A percentile compares a stretch with the other conserved stretches of the same genome.
phyloP scores from a whole-genome alignment of 2,329 filamentous ascomycete species.

The Arthrinium phaeospermum region DNA sequence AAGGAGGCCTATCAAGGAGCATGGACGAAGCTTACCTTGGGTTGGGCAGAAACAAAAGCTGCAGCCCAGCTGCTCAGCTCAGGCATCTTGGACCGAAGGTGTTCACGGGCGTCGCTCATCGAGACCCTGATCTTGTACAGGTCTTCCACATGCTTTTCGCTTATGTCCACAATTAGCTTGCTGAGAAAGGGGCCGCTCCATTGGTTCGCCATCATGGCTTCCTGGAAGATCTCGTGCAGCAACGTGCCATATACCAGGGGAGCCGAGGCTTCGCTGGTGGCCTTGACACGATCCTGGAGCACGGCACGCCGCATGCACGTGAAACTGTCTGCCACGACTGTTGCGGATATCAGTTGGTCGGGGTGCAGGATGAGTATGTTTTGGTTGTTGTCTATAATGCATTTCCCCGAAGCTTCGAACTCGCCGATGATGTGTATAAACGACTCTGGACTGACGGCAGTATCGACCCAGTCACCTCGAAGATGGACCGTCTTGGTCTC shows the following conservation, averaged over 20 bases:
- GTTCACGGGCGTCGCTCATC: constrained; percentile 73
- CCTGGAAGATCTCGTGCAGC: constrained; percentile 94
- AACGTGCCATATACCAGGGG: constrained; percentile 92
- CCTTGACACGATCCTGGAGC: constrained; percentile 92
- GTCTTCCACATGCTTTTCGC: constrained; percentile 84
- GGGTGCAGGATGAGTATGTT: constrained; percentile 92
- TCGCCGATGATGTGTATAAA: constrained; percentile 87
- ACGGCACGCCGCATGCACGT: constrained; percentile 89
- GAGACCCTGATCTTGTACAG: constrained; percentile 86
- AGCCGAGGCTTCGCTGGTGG: constrained; percentile 78
- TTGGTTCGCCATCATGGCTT: constrained; percentile 79
- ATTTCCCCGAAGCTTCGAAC: constrained; percentile 73
- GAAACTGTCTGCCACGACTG: constrained; percentile 95
- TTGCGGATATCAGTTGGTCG: constrained; percentile 93
- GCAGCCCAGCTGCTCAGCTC: constrained; percentile 85
- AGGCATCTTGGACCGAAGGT: constrained; percentile 82
- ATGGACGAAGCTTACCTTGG: constrained; percentile 58
- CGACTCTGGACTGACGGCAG: constrained; percentile 73
- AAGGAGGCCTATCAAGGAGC: background rate
- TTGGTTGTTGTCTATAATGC: constrained; percentile 79
- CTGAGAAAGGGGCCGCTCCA: constrained; percentile 77
- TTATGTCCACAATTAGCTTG: constrained; percentile 68
- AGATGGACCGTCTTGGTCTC: constrained; percentile 72
- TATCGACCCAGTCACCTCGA: constrained; percentile 86
- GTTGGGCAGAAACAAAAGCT: constrained; percentile 75